phyloP scores from a whole-genome alignment of 306 rosid species.

The Rosa multiflora region DNA sequence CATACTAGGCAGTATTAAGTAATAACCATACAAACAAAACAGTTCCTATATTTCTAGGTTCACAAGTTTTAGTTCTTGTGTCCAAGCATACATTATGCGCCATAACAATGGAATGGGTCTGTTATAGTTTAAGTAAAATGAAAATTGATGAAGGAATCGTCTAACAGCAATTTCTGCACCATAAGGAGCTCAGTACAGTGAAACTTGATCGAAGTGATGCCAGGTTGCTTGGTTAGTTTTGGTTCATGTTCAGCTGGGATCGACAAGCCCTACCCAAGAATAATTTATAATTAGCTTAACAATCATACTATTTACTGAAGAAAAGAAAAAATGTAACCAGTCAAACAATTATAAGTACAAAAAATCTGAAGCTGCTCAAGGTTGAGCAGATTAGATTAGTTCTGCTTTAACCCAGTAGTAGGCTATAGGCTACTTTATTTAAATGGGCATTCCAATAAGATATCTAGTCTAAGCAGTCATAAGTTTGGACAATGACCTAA shows the following conservation, averaged over 20 bases:
- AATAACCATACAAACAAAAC: background rate
- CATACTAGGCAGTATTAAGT: background rate
- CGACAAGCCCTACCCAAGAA: slow-evolving; percentile 37
- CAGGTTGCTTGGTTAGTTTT: slow-evolving; percentile 17
- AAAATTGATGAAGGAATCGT: slow-evolving; percentile 10
- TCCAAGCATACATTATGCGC: slow-evolving; percentile 4
- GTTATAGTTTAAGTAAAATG: background rate
- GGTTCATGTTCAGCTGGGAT: slow-evolving; percentile 37
- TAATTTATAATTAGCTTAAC: slow-evolving; percentile 29
- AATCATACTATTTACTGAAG: background rate
- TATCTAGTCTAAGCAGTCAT: background rate
- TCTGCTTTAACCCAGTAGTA: background rate
- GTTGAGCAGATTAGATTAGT: background rate
- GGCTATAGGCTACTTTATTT: background rate
- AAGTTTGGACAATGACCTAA: background rate
- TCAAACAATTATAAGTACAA: background rate
- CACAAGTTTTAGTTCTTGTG: background rate
- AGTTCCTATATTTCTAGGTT: background rate
- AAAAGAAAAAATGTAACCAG: background rate
- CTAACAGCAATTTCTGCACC: slow-evolving; percentile 5
- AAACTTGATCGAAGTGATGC: slow-evolving; percentile 19
- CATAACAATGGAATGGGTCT: background rate
- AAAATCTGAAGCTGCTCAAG: background rate
- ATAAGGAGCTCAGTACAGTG: slow-evolving; percentile 12
- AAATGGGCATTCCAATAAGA: background rate